These are phyloP conservation scores for Tilletia caries DNA, from an alignment of 1,284 basidiomycete species.

Conservation along the genomic window DNA sequence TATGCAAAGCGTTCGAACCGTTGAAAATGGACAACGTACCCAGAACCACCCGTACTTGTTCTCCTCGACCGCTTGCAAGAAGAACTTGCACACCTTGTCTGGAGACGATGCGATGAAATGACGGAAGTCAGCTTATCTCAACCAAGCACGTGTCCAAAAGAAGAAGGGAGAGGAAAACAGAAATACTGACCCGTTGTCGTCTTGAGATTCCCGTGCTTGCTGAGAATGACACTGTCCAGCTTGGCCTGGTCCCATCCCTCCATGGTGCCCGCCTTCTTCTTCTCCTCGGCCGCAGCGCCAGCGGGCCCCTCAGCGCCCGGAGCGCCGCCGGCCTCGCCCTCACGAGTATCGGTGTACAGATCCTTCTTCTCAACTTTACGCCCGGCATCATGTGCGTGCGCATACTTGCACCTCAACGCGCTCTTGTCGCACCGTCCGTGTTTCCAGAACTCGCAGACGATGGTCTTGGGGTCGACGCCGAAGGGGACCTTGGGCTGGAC, in stretches of 20 bases:
- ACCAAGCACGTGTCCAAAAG: background rate
- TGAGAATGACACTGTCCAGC: slow-evolving; percentile 76
- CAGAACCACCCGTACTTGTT: slow-evolving; percentile 92
- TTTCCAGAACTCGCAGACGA: slow-evolving; percentile 51
- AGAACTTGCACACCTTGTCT: slow-evolving; percentile 91
- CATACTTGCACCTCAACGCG: slow-evolving; percentile 81
- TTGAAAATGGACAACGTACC: slow-evolving; percentile 56
- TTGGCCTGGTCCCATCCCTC: slow-evolving; percentile 97
- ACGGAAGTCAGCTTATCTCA: slow-evolving; percentile 22
- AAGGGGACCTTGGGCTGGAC: slow-evolving; percentile 74
- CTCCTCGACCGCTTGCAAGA: slow-evolving; percentile 92
- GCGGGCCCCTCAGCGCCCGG: slow-evolving; percentile 1
- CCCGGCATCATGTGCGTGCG: slow-evolving; percentile 72
- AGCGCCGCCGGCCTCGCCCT: slow-evolving; percentile 51
- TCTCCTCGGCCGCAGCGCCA: slow-evolving; percentile 52
- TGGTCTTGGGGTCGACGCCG: slow-evolving; percentile 63
- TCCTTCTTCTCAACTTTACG: slow-evolving; percentile 95
- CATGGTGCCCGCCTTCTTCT: slow-evolving; percentile 78
- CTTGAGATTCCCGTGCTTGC: slow-evolving; percentile 84
- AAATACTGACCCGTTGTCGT: slow-evolving; percentile 67
- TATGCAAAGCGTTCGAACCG: background rate
- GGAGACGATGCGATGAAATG: slow-evolving; percentile 3
- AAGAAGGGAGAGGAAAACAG: too few species aligned
- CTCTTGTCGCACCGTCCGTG: slow-evolving; percentile 49
- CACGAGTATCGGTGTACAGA: slow-evolving; percentile 83